Conservation (phyloP, 2,329 filamentous ascomycete genomes). For the Beauveria asiatica region DNA sequence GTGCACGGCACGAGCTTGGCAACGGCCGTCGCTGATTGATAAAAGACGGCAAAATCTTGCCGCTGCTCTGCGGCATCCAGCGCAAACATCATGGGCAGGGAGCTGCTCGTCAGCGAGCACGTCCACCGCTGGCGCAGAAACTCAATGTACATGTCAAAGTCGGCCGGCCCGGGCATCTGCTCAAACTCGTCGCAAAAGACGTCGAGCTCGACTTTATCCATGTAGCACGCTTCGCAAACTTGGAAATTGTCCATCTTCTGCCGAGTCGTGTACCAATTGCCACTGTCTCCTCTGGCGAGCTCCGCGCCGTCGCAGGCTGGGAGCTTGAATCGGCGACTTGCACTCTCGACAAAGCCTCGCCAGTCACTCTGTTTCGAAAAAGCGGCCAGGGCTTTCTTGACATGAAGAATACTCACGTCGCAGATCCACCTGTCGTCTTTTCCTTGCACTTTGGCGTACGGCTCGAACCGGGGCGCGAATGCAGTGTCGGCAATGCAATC, state of each 20-base stretch:
- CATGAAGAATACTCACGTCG: constrained; percentile 21
- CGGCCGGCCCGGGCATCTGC: constrained; percentile 11
- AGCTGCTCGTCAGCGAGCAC: constrained; percentile 18
- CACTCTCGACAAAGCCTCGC: constrained; percentile 20
- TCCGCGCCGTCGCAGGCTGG: constrained; percentile 23
- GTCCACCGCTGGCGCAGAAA: constrained; percentile 16
- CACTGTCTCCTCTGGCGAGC: constrained; percentile 11
- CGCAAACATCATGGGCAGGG: constrained; percentile 18
- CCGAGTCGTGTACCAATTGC: constrained; percentile 21
- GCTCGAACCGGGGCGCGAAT: constrained; percentile 24
- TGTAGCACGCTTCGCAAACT: constrained; percentile 27
- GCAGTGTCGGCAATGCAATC: constrained; percentile 21
- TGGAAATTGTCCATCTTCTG: constrained; percentile 19
- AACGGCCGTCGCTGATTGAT: constrained; percentile 18
- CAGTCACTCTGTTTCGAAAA: constrained; percentile 21
- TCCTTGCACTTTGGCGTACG: constrained; percentile 16
- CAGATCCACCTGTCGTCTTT: constrained; percentile 25
- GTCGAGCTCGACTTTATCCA: constrained; percentile 25
- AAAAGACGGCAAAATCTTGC: constrained; percentile 21
- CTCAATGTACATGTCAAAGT: constrained; percentile 18
- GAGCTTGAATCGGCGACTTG: constrained; percentile 17
- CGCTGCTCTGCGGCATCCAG: constrained; percentile 19
- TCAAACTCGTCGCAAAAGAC: constrained; percentile 22
- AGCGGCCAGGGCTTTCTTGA: constrained; percentile 15
- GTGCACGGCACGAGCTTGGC: constrained; percentile 20